These are phyloP conservation scores for Termitomyces sp. DNA, from an alignment of 768 basidiomycete genomes.

Conservation along the genomic window DNA sequence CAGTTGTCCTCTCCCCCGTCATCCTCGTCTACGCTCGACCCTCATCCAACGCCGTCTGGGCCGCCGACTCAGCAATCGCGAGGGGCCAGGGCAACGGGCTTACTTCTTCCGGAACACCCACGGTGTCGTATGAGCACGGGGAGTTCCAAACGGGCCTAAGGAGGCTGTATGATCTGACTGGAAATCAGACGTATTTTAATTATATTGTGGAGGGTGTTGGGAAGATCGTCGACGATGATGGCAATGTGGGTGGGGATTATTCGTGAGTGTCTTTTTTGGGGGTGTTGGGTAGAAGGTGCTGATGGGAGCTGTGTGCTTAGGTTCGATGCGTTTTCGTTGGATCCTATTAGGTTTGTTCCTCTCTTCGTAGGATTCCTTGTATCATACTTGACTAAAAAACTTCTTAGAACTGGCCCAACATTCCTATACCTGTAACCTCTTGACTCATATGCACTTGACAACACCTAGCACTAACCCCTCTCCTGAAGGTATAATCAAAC, in stretches of 20 bases:
- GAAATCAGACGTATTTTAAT: conserved; percentile 34
- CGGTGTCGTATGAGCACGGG: conserved; percentile 36
- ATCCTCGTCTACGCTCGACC: conserved; percentile 21
- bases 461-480: background rate
- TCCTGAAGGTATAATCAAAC: conserved; percentile 26
- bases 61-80: conserved; percentile 38
- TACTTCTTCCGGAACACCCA: conserved; percentile 22
- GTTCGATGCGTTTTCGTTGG: conserved; percentile 27
- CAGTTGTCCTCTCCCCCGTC: background rate
- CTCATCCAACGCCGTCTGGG: conserved; percentile 37
- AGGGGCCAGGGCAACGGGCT: conserved; percentile 40
- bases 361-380: background rate
- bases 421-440: conserved; percentile 30
- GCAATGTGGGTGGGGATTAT: conserved; percentile 35
- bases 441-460: background rate
- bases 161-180: conserved; percentile 31
- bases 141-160: conserved; percentile 34
- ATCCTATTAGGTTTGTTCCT: conserved; percentile 27
- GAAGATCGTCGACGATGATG: conserved; percentile 34
- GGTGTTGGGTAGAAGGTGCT: background rate
- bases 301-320: conserved; percentile 16
- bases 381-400: too few relatives aligned
- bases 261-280: conserved; percentile 17
- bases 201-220: conserved; percentile 33
- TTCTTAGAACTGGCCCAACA: conserved; percentile 30